Evolutionary conservation across 805 yeast species (phyloP), one percentile per base, ranked within the genome.

Genomic region (Cyberlindnera mississippiensis): DNA sequence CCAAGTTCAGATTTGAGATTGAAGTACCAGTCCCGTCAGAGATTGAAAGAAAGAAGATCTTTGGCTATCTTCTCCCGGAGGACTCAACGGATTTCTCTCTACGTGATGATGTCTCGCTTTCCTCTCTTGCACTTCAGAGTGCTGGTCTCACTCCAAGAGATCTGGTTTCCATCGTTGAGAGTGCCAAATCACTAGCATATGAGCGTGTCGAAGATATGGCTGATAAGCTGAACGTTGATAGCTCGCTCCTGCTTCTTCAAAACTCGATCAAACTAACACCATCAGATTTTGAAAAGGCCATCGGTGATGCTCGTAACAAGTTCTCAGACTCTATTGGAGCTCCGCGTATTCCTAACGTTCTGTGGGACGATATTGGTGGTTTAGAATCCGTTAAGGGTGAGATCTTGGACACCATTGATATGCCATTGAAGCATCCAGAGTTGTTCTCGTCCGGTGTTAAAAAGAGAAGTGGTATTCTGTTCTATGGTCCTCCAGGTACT

Each of bases 401-500:
- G 55, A 91, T 93, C 52, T 66, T 90, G 60, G 99, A 93, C 57
- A 91, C 99, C 0, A 90, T 93, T 46, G 98, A 91, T 53, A 78
- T 91, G 85, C 99, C 99, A 3, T 69, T 91, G 58, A 88, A 86
- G 55, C 90, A 85, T 59, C 98, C 98, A 0, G 95, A 88, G 51
- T 67, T 93, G 42, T 91, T 91, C 63, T 75, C 80, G 38, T 80
- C 81, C 35, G 98, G 98, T 0, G 76, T 93, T 60, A 91, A 93
- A 62, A 91, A 91, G 60, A 75, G 99, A 63, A 82, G 95, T 56
- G 99, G 99, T 37, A 85, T 93, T 29, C 66, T 93, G 49, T 89
- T 93, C 61, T 93, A 93, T 65, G 99, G 99, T 0, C 99, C 99
- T 0, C 99, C 99, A 0, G 99, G 99, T 18, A 93, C 99, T 0